These are phyloP conservation scores for Millerago galiae DNA, from an alignment of 805 yeast species.

Conservation along the genomic window DNA sequence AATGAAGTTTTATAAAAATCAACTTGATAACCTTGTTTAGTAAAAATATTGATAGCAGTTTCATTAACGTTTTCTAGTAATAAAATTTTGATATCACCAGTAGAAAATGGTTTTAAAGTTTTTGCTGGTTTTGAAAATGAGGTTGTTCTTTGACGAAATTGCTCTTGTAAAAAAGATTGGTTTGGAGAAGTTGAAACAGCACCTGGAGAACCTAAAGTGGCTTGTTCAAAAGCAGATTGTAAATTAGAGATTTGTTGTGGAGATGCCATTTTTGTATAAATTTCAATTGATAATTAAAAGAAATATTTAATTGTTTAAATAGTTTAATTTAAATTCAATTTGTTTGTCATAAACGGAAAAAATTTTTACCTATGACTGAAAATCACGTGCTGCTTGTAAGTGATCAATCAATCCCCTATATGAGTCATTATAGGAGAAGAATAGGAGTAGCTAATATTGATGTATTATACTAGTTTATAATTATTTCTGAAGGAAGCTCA, in stretches of 20 bases:
- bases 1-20: conserved; percentile 87
- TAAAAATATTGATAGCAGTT: conserved; percentile 84
- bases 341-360: not conserved
- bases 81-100: conserved; percentile 90
- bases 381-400: conserved; percentile 6
- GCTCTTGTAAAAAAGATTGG: conserved; percentile 51
- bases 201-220: conserved; percentile 53
- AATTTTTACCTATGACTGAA: conserved; percentile 1
- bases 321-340: not conserved
- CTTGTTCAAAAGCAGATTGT: conserved; percentile 50
- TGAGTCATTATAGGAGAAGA: not conserved
- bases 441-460: not conserved
- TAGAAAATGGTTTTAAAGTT: conserved; percentile 86
- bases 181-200: conserved; percentile 82
- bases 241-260: conserved; percentile 59
- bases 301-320: not conserved
- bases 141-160: conserved; percentile 35
- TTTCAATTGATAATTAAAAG: not conserved
- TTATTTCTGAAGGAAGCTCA: too few relatives aligned
- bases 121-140: conserved; percentile 47
- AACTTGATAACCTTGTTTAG: conserved; percentile 92
- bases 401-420: not conserved
- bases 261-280: conserved; percentile 42
- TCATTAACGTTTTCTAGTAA: conserved; percentile 88
- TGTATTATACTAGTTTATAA: too few relatives aligned